Evolutionary conservation across 2,329 filamentous ascomycete genomes (phyloP).

Genomic region (Alternaria longipes): DNA sequence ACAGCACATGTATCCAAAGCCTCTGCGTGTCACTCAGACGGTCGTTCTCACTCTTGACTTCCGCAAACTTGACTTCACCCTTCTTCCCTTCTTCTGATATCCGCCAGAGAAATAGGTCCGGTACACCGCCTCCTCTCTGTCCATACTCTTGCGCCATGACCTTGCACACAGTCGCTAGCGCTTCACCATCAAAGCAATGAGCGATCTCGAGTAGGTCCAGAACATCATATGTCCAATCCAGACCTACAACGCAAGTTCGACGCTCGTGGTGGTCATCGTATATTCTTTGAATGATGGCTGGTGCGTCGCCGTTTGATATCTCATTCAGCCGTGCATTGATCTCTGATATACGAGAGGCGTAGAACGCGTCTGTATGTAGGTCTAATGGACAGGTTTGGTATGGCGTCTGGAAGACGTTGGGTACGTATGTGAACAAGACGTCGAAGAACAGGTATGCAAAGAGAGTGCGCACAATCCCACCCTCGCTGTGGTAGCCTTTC

Average conservation of each 20-base stretch:
- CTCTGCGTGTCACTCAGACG: conserved; percentile 94
- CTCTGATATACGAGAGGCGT: conserved; percentile 82
- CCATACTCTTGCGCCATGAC: conserved; percentile 96
- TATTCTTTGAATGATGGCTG: conserved; percentile 71
- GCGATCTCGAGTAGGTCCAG: conserved; percentile 82
- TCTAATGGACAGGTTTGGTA: conserved; percentile 96
- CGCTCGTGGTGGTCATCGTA: conserved; percentile 73
- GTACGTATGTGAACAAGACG: conserved; percentile 89
- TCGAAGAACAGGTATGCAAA: conserved; percentile 89
- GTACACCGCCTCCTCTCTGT: conserved; percentile 84
- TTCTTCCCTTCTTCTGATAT: conserved; percentile 39
- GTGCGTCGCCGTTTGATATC: conserved; percentile 83
- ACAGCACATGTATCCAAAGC: conserved; percentile 95
- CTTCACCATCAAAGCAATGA: conserved; percentile 78
- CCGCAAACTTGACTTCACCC: conserved; percentile 75
- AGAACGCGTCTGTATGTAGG: conserved; percentile 92
- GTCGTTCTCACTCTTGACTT: conserved; percentile 75
- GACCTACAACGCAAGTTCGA: conserved; percentile 85
- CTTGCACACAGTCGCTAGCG: conserved; percentile 85
- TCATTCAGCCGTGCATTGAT: conserved; percentile 88
- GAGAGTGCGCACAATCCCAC: conserved; percentile 89
- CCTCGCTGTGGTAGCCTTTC: conserved; percentile 95
- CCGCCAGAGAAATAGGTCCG: conserved; percentile 92
- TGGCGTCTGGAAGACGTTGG: conserved; percentile 95
- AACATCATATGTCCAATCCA: conserved; percentile 88